These are phyloP conservation scores for Phytophthora pini DNA, from an alignment of 352 stramenopile species.

Conservation along the genomic window DNA sequence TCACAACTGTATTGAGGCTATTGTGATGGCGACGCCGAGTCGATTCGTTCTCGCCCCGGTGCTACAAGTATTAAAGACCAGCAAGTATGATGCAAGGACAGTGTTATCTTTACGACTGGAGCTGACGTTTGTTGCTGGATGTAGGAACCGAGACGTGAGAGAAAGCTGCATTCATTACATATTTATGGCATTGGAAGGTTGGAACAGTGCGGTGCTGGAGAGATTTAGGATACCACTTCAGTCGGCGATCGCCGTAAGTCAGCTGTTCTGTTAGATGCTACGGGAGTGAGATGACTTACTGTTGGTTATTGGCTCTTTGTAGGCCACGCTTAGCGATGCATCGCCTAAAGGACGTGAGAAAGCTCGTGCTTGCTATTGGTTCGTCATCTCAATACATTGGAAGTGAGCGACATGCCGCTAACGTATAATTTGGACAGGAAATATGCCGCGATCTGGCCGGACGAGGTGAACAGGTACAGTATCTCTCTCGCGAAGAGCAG, in stretches of 20 bases:
- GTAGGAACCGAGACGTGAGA: slow-evolving; percentile 65
- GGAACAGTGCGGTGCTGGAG: slow-evolving; percentile 47
- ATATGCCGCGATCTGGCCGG: slow-evolving; percentile 53
- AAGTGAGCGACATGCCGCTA: too few relatives aligned
- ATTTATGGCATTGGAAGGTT: slow-evolving; percentile 48
- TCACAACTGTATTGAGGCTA: slow-evolving; percentile 59
- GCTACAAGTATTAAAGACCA: slow-evolving; percentile 48
- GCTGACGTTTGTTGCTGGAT: slow-evolving; percentile 9
- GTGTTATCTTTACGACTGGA: slow-evolving; percentile 3
- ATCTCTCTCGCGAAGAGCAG: too few relatives aligned
- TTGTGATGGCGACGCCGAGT: slow-evolving; percentile 52
- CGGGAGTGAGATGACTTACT: neutral
- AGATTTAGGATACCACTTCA: slow-evolving; percentile 52
- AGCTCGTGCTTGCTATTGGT: slow-evolving; percentile 72
- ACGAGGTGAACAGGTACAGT: slow-evolving; percentile 48
- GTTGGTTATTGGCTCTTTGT: slow-evolving; percentile 4
- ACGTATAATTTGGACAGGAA: slow-evolving; percentile 38
- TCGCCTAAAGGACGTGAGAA: slow-evolving; percentile 64
- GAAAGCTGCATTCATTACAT: slow-evolving; percentile 70
- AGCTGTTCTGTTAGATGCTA: neutral
- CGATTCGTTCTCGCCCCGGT: slow-evolving; percentile 58
- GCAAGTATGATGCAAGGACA: slow-evolving; percentile 46
- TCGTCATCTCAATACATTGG: neutral
- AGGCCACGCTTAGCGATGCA: slow-evolving; percentile 58
- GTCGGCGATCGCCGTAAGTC: slow-evolving; percentile 42